Evolutionary conservation across 2,329 filamentous ascomycete species (phyloP), one percentile per base, ranked within the genome.

Genomic region (Nemania serpens): DNA sequence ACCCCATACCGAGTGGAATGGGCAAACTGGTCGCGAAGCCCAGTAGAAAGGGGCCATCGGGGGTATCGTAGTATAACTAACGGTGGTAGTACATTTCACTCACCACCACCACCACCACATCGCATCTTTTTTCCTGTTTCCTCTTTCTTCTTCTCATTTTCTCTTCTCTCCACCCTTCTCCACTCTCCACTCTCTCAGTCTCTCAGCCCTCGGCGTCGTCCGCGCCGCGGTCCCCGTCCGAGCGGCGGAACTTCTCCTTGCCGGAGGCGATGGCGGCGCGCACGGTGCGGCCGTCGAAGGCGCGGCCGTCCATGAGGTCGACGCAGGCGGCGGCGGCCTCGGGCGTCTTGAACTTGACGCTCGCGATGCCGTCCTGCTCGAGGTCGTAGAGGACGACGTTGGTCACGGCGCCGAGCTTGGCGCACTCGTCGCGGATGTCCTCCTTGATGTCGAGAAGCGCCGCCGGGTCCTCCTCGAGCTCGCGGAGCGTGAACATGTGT

Each of bases 371-470:
- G 0, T 92, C 90, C 3, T 85, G 78, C 75, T 99, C 96, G 65
- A 88, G 82, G 74, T 99, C 95, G 74, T 90, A 99, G 15, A 99
- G 80, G 2, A 95, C 88, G 42, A 98, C 91, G 71, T 96, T 97
- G 34, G 93, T 96, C 37, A 98, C 91, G 22, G 88, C 83, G 2
- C 95, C 95, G 13, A 95, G 80, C 77, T 96, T 96, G 59, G 86
- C 83, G 74, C 92, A 96, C 76, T 97, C 93, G 52, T 97, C 91
- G 47, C 91, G 86, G 58, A 98, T 91, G 73, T 99, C 95, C 74
- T 97, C 90, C 73, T 96, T 96, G 78, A 98, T 96, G 65, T 98
- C 94, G 39, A 96, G 80, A 61, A 96, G 84, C 1, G 90, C 91
- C 0, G 88, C 87, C 1, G 91, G 87, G 70, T 98, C 93, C 72